These are phyloP conservation scores for Pythium oligandrum DNA, from an alignment of 352 stramenopile species.

Conservation along the genomic window DNA sequence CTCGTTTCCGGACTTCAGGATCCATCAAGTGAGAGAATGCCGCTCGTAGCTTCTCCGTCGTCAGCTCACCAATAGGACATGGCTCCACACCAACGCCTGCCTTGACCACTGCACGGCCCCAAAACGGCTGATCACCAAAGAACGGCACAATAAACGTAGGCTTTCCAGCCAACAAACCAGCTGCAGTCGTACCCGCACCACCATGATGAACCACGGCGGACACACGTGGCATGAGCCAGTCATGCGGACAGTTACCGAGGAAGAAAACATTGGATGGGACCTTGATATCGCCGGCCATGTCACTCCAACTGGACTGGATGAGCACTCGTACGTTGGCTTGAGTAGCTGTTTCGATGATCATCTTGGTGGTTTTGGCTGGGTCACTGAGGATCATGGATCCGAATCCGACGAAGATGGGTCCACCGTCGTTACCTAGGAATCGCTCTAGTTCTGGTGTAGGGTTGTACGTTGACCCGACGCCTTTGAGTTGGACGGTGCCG, in stretches of 20 bases:
- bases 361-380: constrained; percentile 56
- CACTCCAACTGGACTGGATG: constrained; percentile 88
- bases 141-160: constrained; percentile 94
- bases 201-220: constrained; percentile 86
- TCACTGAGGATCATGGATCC: constrained; percentile 91
- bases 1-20: constrained; percentile 42
- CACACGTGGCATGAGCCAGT: constrained; percentile 90
- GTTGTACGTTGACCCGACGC: constrained; percentile 34
- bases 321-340: constrained; percentile 69
- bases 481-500: constrained; percentile 66
- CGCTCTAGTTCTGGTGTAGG: constrained; percentile 45
- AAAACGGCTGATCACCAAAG: constrained; percentile 95
- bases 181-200: constrained; percentile 89
- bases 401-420: constrained; percentile 93
- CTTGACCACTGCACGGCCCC: constrained; percentile 82
- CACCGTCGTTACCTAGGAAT: constrained; percentile 53
- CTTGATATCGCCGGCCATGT: constrained; percentile 49
- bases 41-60: constrained; percentile 61
- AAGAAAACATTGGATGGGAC: constrained; percentile 60
- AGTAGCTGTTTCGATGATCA: constrained; percentile 82
- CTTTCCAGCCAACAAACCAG: constrained; percentile 85
- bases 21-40: constrained; percentile 69
- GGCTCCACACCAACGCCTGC: constrained; percentile 82
- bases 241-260: constrained; percentile 71
- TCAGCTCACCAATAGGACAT: constrained; percentile 81